Evolutionary conservation across 805 yeast genomes (phyloP), one percentile per base, ranked within the genome.

Genomic region (Schwanniomyces vanrijiae): DNA sequence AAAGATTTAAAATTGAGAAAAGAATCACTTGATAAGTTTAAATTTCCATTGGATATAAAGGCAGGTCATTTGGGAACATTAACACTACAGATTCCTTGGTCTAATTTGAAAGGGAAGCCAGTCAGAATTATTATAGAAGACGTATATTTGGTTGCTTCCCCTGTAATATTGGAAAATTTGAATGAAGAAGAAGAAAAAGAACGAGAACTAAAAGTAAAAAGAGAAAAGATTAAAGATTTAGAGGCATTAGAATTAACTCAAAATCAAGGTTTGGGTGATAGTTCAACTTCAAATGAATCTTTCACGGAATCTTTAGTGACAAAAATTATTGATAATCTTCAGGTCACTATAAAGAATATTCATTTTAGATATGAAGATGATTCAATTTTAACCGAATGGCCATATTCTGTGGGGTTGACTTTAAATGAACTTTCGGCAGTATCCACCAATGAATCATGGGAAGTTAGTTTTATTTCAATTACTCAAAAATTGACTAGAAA

Each of bases 1-100:
- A 78, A 77, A 51, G 84, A 91, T 62, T 77, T 95, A 51, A 78
- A 84, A 47, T 73, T 94, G 49, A 90, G 88, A 67, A 86, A 87
- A 51, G 97, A 91, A 62, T 90, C 97, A 2, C 73, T 94, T 40
- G 99, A 95, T 65, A 80, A 86, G 55, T 77, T 94, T 53, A 82
- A 87, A 51, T 68, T 95, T 33, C 99, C 99, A 2, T 68, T 94
- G 31, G 88, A 91, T 62, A 92, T 95, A 11, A 80, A 81, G 51
- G 87, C 86, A 61, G 99, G 99, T 35, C 90, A 88, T 60, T 65
- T 94, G 48, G 99, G 98, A 1, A 88, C 86, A 55, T 75, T 94
- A 52, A 86, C 96, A 0, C 70, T 94, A 45, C 96, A 88, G 61
- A 92, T 94, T 33, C 99, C 99, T 0, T 95, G 98, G 97, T 86